These are phyloP conservation scores for Pythium phragmitis DNA, from an alignment of 352 stramenopile genomes.

Conservation along the genomic window DNA sequence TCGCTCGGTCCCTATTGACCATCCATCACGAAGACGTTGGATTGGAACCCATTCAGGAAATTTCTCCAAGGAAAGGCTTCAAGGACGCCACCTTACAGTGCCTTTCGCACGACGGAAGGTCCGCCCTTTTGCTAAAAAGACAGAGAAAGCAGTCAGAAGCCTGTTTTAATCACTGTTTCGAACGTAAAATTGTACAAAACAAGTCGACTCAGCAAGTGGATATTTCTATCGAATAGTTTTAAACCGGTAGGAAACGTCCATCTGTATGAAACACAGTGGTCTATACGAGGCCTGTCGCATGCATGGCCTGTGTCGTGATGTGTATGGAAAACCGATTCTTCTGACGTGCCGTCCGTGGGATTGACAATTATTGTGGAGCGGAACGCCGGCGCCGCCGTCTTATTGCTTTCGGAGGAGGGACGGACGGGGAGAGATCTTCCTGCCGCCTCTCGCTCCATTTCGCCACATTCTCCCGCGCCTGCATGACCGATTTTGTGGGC, in stretches of 20 bases:
- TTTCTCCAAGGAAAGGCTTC: too few species aligned
- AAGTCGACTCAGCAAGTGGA: background rate
- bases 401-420: background rate
- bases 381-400: too few species aligned
- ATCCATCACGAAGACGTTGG: background rate
- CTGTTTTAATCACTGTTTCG: background rate
- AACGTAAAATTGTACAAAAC: background rate
- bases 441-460: background rate
- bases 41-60: background rate
- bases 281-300: background rate
- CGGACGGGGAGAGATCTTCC: background rate
- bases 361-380: background rate
- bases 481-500: constrained; percentile 27
- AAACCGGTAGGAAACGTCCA: background rate
- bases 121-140: background rate
- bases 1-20: background rate
- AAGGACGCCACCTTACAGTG: background rate
- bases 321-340: background rate
- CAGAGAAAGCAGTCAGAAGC: background rate
- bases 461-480: background rate
- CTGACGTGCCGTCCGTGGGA: background rate
- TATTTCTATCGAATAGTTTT: background rate
- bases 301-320: background rate
- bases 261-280: background rate
- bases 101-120: background rate